Evolutionary conservation across 495 filamentous ascomycete species (phyloP), one percentile per base, ranked within the genome.

Genomic region (Lophium mytilinum): DNA sequence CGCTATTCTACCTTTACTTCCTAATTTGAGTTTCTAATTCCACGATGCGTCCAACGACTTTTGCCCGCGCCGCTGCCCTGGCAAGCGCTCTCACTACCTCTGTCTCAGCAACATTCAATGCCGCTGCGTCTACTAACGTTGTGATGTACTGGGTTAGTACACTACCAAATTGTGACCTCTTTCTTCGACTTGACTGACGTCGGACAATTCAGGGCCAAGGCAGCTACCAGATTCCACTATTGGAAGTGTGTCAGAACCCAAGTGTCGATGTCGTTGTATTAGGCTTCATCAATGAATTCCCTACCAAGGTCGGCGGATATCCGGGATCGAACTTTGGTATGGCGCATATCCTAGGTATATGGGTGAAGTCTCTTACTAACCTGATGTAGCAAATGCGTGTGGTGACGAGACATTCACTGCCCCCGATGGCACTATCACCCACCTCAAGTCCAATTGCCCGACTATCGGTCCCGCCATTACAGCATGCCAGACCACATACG

Each of bases 231-330:
- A 52, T 61, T 9, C 46, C 74, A 19, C 75, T 89, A 1, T 63
- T 67, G 21, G 71, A 77, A 37, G 82, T 82, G 61, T 88, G 85
- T 68, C 63, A 77, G 19, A 74, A 84, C 40, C 66, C 76, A 0
- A 72, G 68, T 9, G 72, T 85, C 53, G 86, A 89, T 61, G 80
- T 90, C 46, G 83, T 90, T 64, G 78, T 80, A 47, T 59, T 89
- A 33, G 83, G 73, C 0, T 90, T 89, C 66, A 72, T 88, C 37
- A 78, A 85, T 57, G 54, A 71, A 5, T 89, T 86, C 63, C 85
- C 86, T 0, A 70, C 76, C 14, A 75, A 81, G 50, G 69, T 74
- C n/a, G 71, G 69, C 43, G 79, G 77, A 19, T 81, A 76, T 54
- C 82, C 83, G 9, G 80, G 75, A 4, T 76, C 76, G 36, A 84